Conservation (phyloP, 371 early-diverging fungal species). For the Mucor velutinosus region DNA sequence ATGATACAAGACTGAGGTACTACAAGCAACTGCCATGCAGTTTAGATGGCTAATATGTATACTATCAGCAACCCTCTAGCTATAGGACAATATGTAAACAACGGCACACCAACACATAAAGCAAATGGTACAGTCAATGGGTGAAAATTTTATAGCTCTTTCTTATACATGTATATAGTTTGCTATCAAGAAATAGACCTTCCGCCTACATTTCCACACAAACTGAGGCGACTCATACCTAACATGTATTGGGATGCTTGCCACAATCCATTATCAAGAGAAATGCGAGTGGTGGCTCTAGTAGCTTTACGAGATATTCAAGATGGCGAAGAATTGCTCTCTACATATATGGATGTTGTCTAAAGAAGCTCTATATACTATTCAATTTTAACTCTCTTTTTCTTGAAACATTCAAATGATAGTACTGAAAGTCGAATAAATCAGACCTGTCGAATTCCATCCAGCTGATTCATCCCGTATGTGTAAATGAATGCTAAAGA, state of each 20-base stretch:
- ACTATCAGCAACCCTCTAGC: slow-evolving; percentile 51
- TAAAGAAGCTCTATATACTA: background rate
- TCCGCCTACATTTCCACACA: slow-evolving; percentile 38
- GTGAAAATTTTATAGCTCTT: background rate
- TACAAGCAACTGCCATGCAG: background rate
- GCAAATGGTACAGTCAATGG: slow-evolving; percentile 44
- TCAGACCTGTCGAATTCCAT: too few species aligned
- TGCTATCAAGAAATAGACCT: slow-evolving; percentile 60
- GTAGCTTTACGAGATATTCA: slow-evolving; percentile 42
- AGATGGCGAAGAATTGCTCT: slow-evolving; percentile 53
- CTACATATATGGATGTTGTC: slow-evolving; percentile 55
- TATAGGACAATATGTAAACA: slow-evolving; percentile 61
- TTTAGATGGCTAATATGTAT: background rate
- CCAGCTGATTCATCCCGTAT: too few species aligned
- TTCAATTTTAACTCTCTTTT: too few species aligned
- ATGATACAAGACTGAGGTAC: slow-evolving; percentile 7
- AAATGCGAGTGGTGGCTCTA: slow-evolving; percentile 43
- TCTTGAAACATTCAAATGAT: too few species aligned
- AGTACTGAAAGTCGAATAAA: too few species aligned
- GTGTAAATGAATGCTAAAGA: too few species aligned
- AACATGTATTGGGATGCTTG: slow-evolving; percentile 45
- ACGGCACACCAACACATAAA: slow-evolving; percentile 34
- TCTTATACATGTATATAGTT: slow-evolving; percentile 23
- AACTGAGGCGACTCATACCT: slow-evolving; percentile 51
- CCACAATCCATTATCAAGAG: slow-evolving; percentile 20